Evolutionary conservation across 2,329 filamentous ascomycete genomes (phyloP).

Genomic region (Aspergillus puulaauensis): DNA sequence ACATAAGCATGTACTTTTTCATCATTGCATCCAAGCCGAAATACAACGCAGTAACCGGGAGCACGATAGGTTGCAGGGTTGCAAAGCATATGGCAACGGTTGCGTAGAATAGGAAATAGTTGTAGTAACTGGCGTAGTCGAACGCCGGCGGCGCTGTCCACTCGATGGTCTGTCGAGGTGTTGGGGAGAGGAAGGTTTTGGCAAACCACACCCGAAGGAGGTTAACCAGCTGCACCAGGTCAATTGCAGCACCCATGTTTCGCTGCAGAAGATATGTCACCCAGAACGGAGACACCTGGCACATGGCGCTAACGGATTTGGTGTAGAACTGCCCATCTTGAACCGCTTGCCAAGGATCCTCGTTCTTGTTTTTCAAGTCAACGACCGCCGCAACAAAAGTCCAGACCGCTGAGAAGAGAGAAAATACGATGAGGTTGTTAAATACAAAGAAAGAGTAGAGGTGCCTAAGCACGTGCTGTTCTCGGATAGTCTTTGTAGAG

Average conservation of each 20-base stretch:
- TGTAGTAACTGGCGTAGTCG: constrained; percentile 96
- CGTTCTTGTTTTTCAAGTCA: constrained; percentile 54
- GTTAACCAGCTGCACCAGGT: constrained; percentile 84
- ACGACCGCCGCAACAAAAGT: constrained; percentile 68
- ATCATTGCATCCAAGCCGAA: constrained; percentile 83
- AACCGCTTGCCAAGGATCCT: constrained; percentile 69
- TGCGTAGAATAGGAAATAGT: constrained; percentile 93
- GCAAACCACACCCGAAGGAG: constrained; percentile 81
- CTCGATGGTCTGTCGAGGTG: constrained; percentile 87
- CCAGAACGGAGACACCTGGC: constrained; percentile 86
- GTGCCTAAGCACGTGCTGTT: constrained; percentile 86
- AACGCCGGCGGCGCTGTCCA: constrained; percentile 89
- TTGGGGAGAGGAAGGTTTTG: constrained; percentile 81
- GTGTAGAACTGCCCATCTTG: constrained; percentile 61
- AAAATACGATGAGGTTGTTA: constrained; percentile 95
- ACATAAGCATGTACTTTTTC: constrained; percentile 93
- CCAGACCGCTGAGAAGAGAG: constrained; percentile 83
- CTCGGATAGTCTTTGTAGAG: constrained; percentile 85
- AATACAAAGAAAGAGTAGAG: constrained; percentile 95
- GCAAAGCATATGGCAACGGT: constrained; percentile 86
- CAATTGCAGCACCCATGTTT: constrained; percentile 88
- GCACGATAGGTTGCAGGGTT: constrained; percentile 79
- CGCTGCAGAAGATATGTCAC: constrained; percentile 90
- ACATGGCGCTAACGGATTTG: constrained; percentile 71
- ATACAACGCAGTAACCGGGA: constrained; percentile 85